A percentile compares a stretch with the other conserved stretches of the same genome.
phyloP scores from a whole-genome alignment of 2,329 filamentous ascomycete genomes.

The Apiospora aurea region DNA sequence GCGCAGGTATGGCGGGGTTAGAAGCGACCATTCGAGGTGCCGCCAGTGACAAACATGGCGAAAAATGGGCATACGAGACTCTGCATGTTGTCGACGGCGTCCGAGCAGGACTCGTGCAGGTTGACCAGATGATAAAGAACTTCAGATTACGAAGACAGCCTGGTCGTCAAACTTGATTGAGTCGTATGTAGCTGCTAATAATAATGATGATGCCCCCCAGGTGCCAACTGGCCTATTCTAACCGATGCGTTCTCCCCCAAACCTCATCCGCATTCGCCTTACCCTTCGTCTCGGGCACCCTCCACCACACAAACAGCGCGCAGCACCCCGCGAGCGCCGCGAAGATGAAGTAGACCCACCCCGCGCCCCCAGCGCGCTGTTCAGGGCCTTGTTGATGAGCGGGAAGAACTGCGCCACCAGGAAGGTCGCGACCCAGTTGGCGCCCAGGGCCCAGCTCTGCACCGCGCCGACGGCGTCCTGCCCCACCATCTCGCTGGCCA shows the following conservation, averaged over 20 bases:
- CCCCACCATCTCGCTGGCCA: constrained; percentile 88
- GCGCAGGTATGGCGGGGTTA: constrained; percentile 89
- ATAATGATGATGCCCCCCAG: not conserved
- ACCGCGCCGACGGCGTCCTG: constrained; percentile 90
- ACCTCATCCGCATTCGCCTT: constrained; percentile 87
- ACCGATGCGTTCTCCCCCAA: constrained; percentile 74
- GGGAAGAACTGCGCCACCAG: constrained; percentile 96
- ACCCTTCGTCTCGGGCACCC: constrained; percentile 87
- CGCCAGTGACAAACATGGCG: constrained; percentile 69
- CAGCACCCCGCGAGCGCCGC: constrained; percentile 74
- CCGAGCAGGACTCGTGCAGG: constrained; percentile 69
- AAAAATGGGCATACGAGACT: constrained; percentile 57
- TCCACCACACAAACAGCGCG: constrained; percentile 73
- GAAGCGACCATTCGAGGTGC: constrained; percentile 77
- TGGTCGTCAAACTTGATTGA: not conserved
- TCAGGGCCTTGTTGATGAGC: constrained; percentile 78
- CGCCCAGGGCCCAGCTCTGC: constrained; percentile 85
- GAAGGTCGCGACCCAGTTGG: constrained; percentile 92
- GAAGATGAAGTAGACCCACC: constrained; percentile 94
- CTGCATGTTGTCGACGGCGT: constrained; percentile 83
- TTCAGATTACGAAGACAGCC: constrained; percentile 38
- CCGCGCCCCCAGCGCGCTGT: constrained; percentile 69
- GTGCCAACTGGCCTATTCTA: constrained; percentile 49
- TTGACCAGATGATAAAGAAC: constrained; percentile 62
- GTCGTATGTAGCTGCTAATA: not conserved